Evolutionary conservation across 495 filamentous ascomycete genomes (phyloP).

Genomic region (Podospora pseudopauciseta): DNA sequence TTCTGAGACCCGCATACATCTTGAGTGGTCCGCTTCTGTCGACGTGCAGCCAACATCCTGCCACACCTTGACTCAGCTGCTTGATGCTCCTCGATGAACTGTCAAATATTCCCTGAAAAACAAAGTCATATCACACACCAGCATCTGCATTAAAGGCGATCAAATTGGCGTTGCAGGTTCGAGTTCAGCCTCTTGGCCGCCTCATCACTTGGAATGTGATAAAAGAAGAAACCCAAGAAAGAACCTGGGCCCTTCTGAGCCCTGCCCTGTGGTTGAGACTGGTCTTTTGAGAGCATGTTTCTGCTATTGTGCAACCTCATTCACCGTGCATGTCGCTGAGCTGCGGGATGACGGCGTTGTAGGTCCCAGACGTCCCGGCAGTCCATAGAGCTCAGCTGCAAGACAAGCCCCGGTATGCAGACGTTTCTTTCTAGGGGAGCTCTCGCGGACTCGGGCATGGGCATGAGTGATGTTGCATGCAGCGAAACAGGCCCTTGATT

Average conservation of each 20-base stretch:
- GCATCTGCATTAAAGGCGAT: neutral
- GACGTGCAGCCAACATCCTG: neutral
- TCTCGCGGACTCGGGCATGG: slow-evolving; percentile 1
- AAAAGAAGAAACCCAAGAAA: neutral
- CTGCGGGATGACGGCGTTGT: slow-evolving; percentile 13
- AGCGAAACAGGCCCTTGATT: neutral
- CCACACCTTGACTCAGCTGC: slow-evolving; percentile 1
- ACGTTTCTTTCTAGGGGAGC: neutral
- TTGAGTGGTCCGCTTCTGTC: neutral
- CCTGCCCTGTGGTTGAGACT: neutral
- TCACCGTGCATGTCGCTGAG: neutral
- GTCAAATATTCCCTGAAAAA: neutral
- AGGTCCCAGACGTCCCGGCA: neutral
- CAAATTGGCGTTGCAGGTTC: neutral
- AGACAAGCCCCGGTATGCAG: neutral
- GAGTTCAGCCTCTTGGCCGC: neutral
- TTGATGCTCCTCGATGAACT: neutral
- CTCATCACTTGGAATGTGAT: neutral
- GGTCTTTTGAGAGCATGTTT: neutral
- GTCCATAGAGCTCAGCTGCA: neutral
- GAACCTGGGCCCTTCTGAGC: neutral
- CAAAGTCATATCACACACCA: neutral
- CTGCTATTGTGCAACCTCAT: neutral
- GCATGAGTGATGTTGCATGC: neutral
- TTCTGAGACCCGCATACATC: neutral